Base-by-base conservation (phyloP, 1,284 basidiomycete genomes). In the Clitocybe nebularis region DNA sequence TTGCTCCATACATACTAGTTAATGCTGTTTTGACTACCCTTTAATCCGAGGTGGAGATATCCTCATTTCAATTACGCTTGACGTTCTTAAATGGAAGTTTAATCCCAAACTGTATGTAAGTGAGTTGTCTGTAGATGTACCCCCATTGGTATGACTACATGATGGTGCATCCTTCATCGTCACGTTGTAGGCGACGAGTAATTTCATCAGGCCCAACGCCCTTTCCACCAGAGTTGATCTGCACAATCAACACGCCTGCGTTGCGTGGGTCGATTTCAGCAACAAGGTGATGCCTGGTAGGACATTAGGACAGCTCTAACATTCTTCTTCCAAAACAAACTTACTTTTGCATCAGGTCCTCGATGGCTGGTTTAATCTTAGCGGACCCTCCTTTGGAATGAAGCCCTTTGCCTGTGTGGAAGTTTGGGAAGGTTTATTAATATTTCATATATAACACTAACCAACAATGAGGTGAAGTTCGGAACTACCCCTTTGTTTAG, bases 301-400 rank as follows among this genome's bases (percentile, higher is more conserved):
- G 25, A 7, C 17, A 47, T 35, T 46, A 36, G 47, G 43, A 30
- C 48, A 43, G 16, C 4, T 24, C n/a, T 36, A 33, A 7, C 46
- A 32, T 32, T 16, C 32, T 30, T 6, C 34, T 4, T 32, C 16
- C 22, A 32, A 43, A 29, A 6, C 23, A 26, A 7, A 60, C 73
- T 28, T 51, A 89, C 85, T 86, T 88, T 47, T 75, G 72, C 80
- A 94, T 90, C 43, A 97, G 68, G 37, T 89, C 83, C 60, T 89
- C 89, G 36, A 99, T 87, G 3, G 93, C 94, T 14, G 95, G 95
- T 59, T 90, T 94, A 60, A 98, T 79, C 67, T 96, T 96, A 1
- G 90, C 85, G 9, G 81, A 74, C 42, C 87, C 84, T 20, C 81
- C 77, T 36, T 75, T 66, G 19, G 91, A 94, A 63, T 99, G 95